phyloP scores from a whole-genome alignment of 306 rosid species.

The Senna siamea region DNA sequence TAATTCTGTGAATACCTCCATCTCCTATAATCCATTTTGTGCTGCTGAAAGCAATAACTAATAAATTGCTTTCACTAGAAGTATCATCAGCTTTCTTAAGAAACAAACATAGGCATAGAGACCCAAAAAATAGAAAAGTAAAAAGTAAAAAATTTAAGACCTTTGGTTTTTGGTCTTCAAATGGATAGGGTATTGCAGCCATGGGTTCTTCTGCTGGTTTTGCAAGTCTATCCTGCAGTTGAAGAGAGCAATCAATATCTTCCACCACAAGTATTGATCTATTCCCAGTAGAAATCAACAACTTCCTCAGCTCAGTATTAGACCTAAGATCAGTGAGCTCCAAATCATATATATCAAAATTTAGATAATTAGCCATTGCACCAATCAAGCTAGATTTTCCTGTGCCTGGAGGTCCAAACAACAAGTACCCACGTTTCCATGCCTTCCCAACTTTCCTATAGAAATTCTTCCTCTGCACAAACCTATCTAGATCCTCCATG shows the following conservation, averaged over 20 bases:
- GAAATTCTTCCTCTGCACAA: constrained; percentile 37
- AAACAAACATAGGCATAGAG: background rate
- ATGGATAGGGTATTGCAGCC: background rate
- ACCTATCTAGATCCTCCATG: constrained; percentile 37
- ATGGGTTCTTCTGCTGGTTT: background rate
- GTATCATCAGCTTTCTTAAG: background rate
- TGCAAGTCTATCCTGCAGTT: constrained; percentile 17
- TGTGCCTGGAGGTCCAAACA: constrained; percentile 47
- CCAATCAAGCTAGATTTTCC: constrained; percentile 49
- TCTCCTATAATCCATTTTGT: background rate
- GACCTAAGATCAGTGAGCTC: constrained; percentile 37
- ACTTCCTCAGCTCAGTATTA: constrained; percentile 39
- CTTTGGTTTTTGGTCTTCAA: background rate
- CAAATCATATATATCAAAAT: constrained; percentile 43
- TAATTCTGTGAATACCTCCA: no score
- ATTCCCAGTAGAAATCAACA: constrained; percentile 34
- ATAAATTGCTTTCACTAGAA: background rate
- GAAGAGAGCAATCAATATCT: constrained; percentile 43
- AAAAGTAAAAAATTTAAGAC: background rate
- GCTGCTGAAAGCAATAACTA: background rate
- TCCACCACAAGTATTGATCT: constrained; percentile 42
- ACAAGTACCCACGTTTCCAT: constrained; percentile 49
- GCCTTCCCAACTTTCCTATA: constrained; percentile 50
- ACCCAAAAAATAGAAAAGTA: no score
- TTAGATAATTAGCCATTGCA: constrained; percentile 47